Percentiles rank a stretch among this genome's conserved stretches.
Conservation (phyloP, 257 asterid genomes). For the Fraxinus anomala region DNA sequence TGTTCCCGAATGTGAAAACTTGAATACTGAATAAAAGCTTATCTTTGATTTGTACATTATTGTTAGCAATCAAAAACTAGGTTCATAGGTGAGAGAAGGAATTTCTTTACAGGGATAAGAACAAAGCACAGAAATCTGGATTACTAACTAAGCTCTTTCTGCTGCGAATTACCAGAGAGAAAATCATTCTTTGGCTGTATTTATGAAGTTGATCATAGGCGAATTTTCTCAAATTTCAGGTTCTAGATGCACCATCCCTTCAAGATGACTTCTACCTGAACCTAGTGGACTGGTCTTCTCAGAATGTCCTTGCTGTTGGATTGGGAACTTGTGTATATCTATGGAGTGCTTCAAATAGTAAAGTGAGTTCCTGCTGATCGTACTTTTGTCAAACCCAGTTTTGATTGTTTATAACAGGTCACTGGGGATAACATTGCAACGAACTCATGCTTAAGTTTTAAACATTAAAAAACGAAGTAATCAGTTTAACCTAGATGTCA, state of each 20-base stretch:
- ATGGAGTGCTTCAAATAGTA: slow-evolving; percentile 96
- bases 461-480: background rate
- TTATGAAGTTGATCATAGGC: slow-evolving; percentile 1
- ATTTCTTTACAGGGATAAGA: background rate
- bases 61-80: background rate
- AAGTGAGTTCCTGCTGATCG: slow-evolving; percentile 46
- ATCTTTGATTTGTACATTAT: background rate
- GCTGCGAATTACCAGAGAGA: background rate
- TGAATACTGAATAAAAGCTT: background rate
- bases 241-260: slow-evolving; percentile 93
- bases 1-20: background rate
- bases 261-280: slow-evolving; percentile 97
- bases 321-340: slow-evolving; percentile 89
- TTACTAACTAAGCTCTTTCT: slow-evolving; percentile 4
- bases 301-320: slow-evolving; percentile 99
- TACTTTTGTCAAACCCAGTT: background rate
- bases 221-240: slow-evolving; percentile 45
- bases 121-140: background rate
- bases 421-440: background rate
- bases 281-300: slow-evolving; percentile 98
- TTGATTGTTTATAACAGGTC: background rate
- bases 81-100: background rate
- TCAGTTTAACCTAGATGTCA: slow-evolving; percentile 10
- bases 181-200: background rate
- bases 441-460: background rate